Evolutionary conservation across 768 basidiomycete species (phyloP), one percentile per base, ranked within the genome.

Genomic region (Phylloporus sp.): DNA sequence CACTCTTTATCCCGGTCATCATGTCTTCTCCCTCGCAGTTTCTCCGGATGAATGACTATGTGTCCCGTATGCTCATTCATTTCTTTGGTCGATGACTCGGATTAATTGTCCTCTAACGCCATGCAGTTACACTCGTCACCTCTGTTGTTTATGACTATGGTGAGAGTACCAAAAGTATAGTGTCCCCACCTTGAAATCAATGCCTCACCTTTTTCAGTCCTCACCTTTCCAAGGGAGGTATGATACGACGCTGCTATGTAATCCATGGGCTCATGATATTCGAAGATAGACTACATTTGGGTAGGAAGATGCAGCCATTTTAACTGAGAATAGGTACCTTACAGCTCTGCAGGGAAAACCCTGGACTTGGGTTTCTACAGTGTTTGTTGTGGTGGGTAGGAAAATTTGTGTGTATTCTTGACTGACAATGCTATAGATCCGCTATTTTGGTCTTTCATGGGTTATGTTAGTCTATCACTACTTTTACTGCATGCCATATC

Each of bases 261-360:
- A 9, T 23, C 7, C 1, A 5, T 10, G 2, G 13, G 13, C 27
- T 39, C 15, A 43, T 6, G 6, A 24, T 8, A 6, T 15, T 2
- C 2, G 7, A 46, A 55, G 54, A 17, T 55, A 33, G 34, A 49
- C 8, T 50, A 46, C 33, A n/a, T 55, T 20, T 54, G 54, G 54
- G 54, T 55, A 13, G 26, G 34, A 10, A 15, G 29, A 15, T 22
- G 3, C 22, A 14, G n/a, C 21, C 23, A 6, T 23, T 2, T 22
- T 22, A 31, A 10, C 9, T 1, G 5, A 18, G 4, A 20, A 18
- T 1, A 14, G 1, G 8, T n/a, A 4, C 0, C 5, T 52, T 24
- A 51, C 3, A 3, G 9, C 15, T 3, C 7, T 7, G n/a, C 13
- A 52, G 51, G 4, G 13, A 8, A 44, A 11, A 17, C 17, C n/a